Evolutionary conservation across 225 moss, liverwort and hornwort species (phyloP).

Genomic region (Marchantia paleacea): DNA sequence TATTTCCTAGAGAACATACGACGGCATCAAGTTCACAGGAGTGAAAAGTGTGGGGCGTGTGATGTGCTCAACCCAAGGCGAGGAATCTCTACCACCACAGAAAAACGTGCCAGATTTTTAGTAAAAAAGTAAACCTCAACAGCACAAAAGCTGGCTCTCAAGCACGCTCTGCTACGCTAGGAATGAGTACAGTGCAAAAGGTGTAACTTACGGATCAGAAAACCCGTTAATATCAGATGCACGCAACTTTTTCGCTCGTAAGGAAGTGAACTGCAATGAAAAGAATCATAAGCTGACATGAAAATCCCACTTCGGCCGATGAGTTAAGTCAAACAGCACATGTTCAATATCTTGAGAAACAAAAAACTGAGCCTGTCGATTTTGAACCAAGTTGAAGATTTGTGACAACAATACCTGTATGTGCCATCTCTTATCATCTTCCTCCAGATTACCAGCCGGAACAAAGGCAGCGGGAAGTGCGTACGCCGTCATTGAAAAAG

Average conservation of each 20-base stretch:
- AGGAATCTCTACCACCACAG: neutral
- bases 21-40: too few species aligned
- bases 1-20: too few species aligned
- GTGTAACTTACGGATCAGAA: slow-evolving; percentile 72
- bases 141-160: too few species aligned
- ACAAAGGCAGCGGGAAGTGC: slow-evolving; percentile 71
- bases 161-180: too few species aligned
- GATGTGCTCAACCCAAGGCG: too few species aligned
- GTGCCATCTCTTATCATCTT: slow-evolving; percentile 76
- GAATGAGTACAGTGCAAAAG: too few species aligned
- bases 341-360: too few species aligned
- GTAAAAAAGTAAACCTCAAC: neutral
- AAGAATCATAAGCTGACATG: neutral
- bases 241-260: slow-evolving; percentile 89
- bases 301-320: too few species aligned
- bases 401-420: slow-evolving; percentile 33
- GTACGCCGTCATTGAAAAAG: slow-evolving; percentile 75
- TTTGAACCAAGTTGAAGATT: too few species aligned
- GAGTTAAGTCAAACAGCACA: too few species aligned
- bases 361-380: too few species aligned
- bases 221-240: slow-evolving; percentile 96
- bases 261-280: slow-evolving; percentile 64
- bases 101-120: neutral
- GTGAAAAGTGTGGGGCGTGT: too few species aligned
- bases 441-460: slow-evolving; percentile 54